phyloP scores from a whole-genome alignment of 129 eudicot genomes.

The Lonicera japonica region DNA sequence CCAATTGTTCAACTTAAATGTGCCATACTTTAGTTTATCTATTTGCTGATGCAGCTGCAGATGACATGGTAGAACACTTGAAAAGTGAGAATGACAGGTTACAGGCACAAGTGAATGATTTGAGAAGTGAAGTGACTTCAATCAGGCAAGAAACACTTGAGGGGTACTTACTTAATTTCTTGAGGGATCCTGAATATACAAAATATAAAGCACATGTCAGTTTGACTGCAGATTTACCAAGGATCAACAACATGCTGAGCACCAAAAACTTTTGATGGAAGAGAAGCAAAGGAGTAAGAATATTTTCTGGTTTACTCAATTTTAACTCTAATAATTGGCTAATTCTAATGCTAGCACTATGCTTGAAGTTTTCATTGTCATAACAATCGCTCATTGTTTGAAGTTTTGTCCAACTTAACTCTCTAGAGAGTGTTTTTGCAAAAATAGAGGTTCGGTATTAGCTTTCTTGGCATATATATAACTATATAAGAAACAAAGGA shows the following conservation, averaged over 20 bases:
- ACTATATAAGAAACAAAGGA: too few species aligned
- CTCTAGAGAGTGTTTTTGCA: too few species aligned
- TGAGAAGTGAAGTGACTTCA: slow-evolving; percentile 46
- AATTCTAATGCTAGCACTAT: too few species aligned
- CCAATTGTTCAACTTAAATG: background rate
- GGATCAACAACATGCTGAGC: slow-evolving; percentile 45
- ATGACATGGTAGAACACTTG: slow-evolving; percentile 51
- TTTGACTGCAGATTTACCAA: slow-evolving; percentile 54
- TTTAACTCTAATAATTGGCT: too few species aligned
- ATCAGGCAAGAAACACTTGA: slow-evolving; percentile 42
- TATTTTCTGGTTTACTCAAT: too few species aligned
- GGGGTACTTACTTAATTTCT: slow-evolving; percentile 1
- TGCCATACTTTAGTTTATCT: slow-evolving; percentile 4
- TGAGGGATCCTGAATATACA: background rate
- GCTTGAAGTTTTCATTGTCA: too few species aligned
- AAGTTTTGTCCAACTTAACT: too few species aligned
- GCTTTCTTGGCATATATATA: too few species aligned
- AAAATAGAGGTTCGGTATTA: too few species aligned
- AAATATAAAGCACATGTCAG: slow-evolving; percentile 2
- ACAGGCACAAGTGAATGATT: slow-evolving; percentile 39
- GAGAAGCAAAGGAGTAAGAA: slow-evolving; percentile 70
- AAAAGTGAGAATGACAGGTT: slow-evolving; percentile 52
- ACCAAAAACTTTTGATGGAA: slow-evolving; percentile 49
- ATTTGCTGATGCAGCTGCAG: slow-evolving; percentile 61
- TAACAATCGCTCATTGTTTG: too few species aligned